A percentile compares a stretch with the other conserved stretches of the same genome.
Conservation (phyloP, 2,329 filamentous ascomycete species). For the Cladosporium austrohemisphaericum region DNA sequence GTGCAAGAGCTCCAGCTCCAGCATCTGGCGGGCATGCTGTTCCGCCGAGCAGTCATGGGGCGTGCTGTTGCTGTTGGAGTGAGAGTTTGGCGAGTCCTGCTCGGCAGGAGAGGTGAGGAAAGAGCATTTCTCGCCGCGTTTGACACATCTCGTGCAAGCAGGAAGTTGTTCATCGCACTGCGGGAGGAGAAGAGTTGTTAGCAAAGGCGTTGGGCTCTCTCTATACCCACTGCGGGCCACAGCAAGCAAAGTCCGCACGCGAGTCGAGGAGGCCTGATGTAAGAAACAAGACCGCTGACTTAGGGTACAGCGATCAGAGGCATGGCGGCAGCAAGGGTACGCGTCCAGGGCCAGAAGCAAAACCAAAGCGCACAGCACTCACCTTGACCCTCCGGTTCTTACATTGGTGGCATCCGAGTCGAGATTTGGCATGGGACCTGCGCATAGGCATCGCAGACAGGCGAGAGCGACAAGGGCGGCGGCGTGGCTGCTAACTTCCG, state of each 20-base stretch:
- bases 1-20: constrained; percentile 25
- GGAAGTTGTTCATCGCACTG: constrained; percentile 14
- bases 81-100: constrained; percentile 7
- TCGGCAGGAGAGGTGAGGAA: constrained; percentile 10
- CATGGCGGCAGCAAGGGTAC: neutral
- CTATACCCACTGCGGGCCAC: no score
- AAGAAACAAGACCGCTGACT: no score
- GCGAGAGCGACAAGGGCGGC: neutral
- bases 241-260: neutral
- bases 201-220: neutral
- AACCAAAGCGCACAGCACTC: neutral
- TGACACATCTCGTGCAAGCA: constrained; percentile 16
- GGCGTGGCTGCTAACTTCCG: neutral
- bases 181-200: neutral
- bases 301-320: neutral
- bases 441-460: constrained; percentile 14
- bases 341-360: neutral
- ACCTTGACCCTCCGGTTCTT: constrained; percentile 29
- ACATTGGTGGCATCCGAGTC: constrained; percentile 27
- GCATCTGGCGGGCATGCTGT: constrained; percentile 15
- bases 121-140: constrained; percentile 24
- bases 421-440: constrained; percentile 25
- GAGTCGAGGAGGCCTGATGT: constrained; percentile 7
- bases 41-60: constrained; percentile 5
- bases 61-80: constrained; percentile 8